These are phyloP conservation scores for Lyophyllum semitale DNA, from an alignment of 768 basidiomycete genomes.

Conservation along the genomic window DNA sequence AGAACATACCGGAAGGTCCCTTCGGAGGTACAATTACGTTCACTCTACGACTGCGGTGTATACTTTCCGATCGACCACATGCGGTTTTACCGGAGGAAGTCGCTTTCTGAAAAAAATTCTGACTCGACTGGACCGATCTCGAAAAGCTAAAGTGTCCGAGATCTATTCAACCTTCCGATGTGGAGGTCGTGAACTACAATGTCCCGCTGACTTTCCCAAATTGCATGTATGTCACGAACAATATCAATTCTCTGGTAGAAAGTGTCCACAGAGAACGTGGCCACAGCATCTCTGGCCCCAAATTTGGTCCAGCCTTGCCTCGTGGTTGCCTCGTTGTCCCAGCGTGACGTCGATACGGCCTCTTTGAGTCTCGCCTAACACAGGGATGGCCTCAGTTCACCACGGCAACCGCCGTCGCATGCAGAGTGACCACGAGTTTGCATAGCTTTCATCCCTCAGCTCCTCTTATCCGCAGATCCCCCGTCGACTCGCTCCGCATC, in stretches of 20 bases:
- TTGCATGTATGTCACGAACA: conserved; percentile 3
- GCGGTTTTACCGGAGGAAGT: conserved; percentile 1
- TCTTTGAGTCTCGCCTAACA: neutral
- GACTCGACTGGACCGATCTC: neutral
- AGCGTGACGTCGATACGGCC: conserved; percentile 5
- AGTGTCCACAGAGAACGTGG: neutral
- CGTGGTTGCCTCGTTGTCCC: conserved; percentile 13
- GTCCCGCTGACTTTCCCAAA: neutral
- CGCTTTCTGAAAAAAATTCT: neutral
- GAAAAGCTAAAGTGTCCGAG: conserved; percentile 1
- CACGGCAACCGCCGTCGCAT: neutral
- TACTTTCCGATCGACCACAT: neutral
- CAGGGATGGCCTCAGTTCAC: neutral
- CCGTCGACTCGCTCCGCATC: neutral
- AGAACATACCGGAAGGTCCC: conserved; percentile 2
- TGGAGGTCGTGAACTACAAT: neutral
- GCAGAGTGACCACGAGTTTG: neutral
- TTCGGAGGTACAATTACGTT: neutral
- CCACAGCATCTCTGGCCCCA: conserved; percentile 3
- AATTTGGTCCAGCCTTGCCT: conserved; percentile 5
- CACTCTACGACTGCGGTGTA: neutral
- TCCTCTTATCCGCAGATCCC: neutral
- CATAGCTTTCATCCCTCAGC: conserved; percentile 5
- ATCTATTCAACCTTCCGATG: neutral
- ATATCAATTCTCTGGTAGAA: neutral